Conservation (phyloP, 257 asterid genomes). For the Solanum dulcamara region DNA sequence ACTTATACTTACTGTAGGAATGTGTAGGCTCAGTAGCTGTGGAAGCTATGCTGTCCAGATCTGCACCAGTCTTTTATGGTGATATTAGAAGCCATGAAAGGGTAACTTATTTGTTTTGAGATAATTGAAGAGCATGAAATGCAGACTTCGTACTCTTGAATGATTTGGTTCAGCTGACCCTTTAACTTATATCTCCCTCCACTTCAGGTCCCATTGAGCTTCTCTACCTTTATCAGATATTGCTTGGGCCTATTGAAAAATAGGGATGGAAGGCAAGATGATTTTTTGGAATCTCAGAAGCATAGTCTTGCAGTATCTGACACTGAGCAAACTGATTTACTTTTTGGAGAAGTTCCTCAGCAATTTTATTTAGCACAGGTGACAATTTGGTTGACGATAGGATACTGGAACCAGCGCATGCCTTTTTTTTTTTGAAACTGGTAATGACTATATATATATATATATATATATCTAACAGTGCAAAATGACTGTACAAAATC, state of each 20-base stretch:
- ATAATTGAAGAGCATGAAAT: not conserved
- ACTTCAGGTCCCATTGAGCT: constrained; percentile 62
- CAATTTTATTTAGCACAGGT: constrained; percentile 96
- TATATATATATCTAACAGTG: no score
- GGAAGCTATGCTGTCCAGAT: constrained; percentile 84
- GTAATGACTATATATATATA: no score
- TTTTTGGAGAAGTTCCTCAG: constrained; percentile 31
- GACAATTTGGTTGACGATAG: constrained; percentile 1
- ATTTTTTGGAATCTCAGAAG: constrained; percentile 18
- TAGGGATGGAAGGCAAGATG: constrained; percentile 18
- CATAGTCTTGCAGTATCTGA: constrained; percentile 13
- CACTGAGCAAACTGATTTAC: constrained; percentile 21
- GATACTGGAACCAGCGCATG: not conserved
- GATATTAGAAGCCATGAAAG: constrained; percentile 94
- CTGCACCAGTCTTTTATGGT: constrained; percentile 82
- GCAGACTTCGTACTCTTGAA: not conserved
- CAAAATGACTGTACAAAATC: no score
- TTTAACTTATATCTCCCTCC: not conserved
- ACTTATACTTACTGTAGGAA: constrained; percentile 33
- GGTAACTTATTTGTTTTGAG: constrained; percentile 28
- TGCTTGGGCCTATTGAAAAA: constrained; percentile 49
- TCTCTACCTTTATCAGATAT: constrained; percentile 63
- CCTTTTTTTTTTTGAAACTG: no score
- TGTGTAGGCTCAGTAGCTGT: constrained; percentile 47
- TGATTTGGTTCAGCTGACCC: not conserved